Conservation (phyloP, 371 early-diverging fungal genomes). For the Syncephalastrum sp. region DNA sequence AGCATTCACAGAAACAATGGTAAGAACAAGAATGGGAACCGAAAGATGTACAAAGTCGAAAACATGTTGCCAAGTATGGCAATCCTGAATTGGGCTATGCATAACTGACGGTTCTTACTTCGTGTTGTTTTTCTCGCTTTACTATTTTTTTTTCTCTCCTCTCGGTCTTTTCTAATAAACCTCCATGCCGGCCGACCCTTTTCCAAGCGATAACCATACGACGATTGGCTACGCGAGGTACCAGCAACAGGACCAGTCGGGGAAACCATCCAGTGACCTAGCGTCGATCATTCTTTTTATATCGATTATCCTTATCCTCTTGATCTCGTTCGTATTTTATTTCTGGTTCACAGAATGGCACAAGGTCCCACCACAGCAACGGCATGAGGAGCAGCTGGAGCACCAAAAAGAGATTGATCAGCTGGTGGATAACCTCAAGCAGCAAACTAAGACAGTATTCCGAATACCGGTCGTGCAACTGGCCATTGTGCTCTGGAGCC, state of each 20-base stretch:
- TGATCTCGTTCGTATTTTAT: constrained; percentile 40
- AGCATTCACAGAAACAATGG: too few species aligned
- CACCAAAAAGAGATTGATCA: constrained; percentile 48
- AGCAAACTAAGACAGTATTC: constrained; percentile 38
- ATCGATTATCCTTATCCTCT: constrained; percentile 32
- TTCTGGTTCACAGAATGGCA: constrained; percentile 54
- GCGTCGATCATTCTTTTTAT: constrained; percentile 47
- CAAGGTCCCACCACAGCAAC: constrained; percentile 38
- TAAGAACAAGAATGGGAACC: too few species aligned
- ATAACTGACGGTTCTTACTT: background rate
- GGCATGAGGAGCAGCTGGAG: constrained; percentile 41
- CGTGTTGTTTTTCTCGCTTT: background rate
- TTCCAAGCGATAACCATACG: constrained; percentile 5
- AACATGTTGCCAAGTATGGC: constrained; percentile 16
- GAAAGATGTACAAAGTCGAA: background rate
- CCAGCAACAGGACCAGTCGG: constrained; percentile 38
- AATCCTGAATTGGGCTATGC: constrained; percentile 1
- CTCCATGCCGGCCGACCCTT: background rate
- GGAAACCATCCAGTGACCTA: constrained; percentile 26
- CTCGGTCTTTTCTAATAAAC: background rate
- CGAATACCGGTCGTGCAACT: constrained; percentile 38
- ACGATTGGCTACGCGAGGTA: constrained; percentile 47
- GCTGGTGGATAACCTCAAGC: constrained; percentile 41
- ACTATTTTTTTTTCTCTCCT: background rate
- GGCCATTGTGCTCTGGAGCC: constrained; percentile 25